phyloP scores from a whole-genome alignment of 2,329 filamentous ascomycete genomes.

The Cladobotryum protrusum region DNA sequence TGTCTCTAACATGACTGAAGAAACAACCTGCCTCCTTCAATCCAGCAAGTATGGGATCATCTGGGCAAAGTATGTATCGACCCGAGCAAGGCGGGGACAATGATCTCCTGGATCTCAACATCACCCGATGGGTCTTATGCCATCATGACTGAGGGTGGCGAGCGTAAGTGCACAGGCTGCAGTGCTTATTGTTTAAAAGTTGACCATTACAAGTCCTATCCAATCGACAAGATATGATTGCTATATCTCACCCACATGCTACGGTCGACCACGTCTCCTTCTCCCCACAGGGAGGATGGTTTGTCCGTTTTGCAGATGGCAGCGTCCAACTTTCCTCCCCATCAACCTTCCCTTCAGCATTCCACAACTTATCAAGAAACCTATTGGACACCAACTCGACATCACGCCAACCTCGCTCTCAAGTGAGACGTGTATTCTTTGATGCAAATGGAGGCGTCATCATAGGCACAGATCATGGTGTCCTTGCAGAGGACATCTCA shows the following conservation, averaged over 20 bases:
- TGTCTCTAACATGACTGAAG: background rate
- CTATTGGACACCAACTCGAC: conserved; percentile 3
- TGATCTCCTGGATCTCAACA: conserved; percentile 13
- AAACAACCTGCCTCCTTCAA: conserved; percentile 8
- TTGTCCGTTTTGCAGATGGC: conserved; percentile 12
- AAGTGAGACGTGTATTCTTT: conserved; percentile 8
- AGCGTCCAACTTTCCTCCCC: conserved; percentile 12
- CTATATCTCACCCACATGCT: conserved; percentile 1
- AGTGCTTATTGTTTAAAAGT: too few relatives aligned
- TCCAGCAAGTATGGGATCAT: conserved; percentile 12
- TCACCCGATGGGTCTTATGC: conserved; percentile 11
- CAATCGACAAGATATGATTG: conserved; percentile 11
- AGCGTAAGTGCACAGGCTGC: conserved; percentile 6
- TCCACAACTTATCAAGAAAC: conserved; percentile 1
- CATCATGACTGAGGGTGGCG: conserved; percentile 12
- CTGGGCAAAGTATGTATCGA: conserved; percentile 2
- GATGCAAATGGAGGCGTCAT: conserved; percentile 6
- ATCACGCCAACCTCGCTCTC: conserved; percentile 4
- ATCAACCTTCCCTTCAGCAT: conserved; percentile 6
- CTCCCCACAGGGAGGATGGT: conserved; percentile 10
- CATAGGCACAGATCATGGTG: background rate
- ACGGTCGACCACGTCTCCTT: conserved; percentile 10
- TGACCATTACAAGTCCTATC: conserved; percentile 6
- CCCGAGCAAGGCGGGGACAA: conserved; percentile 6
- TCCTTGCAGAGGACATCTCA: conserved; percentile 2